Conservation (phyloP, 2,329 filamentous ascomycete genomes). For the Alternaria solani region DNA sequence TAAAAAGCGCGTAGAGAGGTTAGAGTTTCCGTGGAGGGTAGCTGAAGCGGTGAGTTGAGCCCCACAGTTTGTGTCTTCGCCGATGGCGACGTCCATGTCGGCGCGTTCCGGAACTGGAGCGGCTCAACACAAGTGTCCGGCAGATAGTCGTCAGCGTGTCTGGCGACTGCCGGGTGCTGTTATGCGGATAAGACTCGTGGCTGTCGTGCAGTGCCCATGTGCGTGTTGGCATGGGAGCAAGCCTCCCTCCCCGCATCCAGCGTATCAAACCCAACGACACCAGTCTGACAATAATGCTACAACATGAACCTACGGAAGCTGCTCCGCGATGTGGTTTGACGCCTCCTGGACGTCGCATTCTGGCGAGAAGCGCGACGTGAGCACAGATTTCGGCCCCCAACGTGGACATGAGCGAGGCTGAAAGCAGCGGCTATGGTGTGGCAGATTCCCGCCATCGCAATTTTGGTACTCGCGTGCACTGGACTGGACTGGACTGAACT, state of each 20-base stretch:
- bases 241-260: slow-evolving; percentile 4
- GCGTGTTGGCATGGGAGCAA: slow-evolving; percentile 1
- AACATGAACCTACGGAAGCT: background rate
- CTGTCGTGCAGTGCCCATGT: slow-evolving; percentile 5
- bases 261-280: background rate
- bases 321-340: background rate
- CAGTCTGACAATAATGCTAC: background rate
- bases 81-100: slow-evolving; percentile 6
- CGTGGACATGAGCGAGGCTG: slow-evolving; percentile 16
- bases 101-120: slow-evolving; percentile 3
- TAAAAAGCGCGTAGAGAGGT: background rate
- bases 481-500: background rate
- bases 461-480: slow-evolving; percentile 18
- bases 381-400: slow-evolving; percentile 23
- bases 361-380: background rate
- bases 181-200: slow-evolving; percentile 11
- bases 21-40: background rate
- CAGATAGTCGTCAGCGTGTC: background rate
- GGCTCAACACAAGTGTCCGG: slow-evolving; percentile 3
- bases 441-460: slow-evolving; percentile 30
- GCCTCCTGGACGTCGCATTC: background rate
- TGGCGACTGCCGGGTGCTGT: background rate
- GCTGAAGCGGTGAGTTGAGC: slow-evolving; percentile 18
- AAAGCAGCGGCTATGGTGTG: slow-evolving; percentile 18
- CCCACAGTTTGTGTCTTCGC: slow-evolving; percentile 6